Evolutionary conservation across 305 asterid species (phyloP).

Genomic region (Fraxinus paxiana): DNA sequence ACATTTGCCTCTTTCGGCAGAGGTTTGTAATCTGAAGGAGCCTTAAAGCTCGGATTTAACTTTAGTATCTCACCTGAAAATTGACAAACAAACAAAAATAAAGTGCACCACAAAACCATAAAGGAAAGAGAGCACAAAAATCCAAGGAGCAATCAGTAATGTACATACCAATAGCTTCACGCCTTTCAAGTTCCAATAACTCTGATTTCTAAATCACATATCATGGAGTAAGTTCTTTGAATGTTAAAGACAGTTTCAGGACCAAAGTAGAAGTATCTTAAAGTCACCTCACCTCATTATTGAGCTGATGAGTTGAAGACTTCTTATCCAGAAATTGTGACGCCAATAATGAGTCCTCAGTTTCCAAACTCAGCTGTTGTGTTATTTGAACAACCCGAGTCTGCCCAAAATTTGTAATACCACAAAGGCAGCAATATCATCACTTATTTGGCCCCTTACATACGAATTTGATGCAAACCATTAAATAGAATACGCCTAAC

Average conservation of each 20-base stretch:
- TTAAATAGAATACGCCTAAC: constrained; percentile 47
- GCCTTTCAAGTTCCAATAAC: constrained; percentile 70
- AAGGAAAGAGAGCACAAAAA: constrained; percentile 8
- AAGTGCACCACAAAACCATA: constrained; percentile 1
- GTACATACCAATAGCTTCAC: constrained; percentile 72
- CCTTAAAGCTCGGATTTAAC: constrained; percentile 73
- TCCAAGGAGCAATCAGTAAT: constrained; percentile 9
- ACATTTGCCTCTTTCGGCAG: constrained; percentile 72
- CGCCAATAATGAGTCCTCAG: constrained; percentile 37
- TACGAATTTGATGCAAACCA: constrained; percentile 50
- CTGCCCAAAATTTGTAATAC: constrained; percentile 79
- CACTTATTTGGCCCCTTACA: constrained; percentile 60
- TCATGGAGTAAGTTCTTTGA: constrained; percentile 20
- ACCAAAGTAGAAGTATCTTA: constrained; percentile 15
- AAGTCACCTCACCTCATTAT: constrained; percentile 48
- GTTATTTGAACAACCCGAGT: constrained; percentile 79
- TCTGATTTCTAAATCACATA: constrained; percentile 44
- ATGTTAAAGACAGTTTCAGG: constrained; percentile 20
- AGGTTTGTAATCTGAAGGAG: constrained; percentile 83
- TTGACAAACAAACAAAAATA: constrained; percentile 6
- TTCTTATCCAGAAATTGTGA: constrained; percentile 35
- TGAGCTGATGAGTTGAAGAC: constrained; percentile 46
- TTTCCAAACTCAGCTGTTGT: constrained; percentile 58
- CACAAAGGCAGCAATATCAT: constrained; percentile 65
- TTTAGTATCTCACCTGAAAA: constrained; percentile 74